Base-by-base conservation (phyloP, 768 basidiomycete species). In the Gautieria morchelliformis region DNA sequence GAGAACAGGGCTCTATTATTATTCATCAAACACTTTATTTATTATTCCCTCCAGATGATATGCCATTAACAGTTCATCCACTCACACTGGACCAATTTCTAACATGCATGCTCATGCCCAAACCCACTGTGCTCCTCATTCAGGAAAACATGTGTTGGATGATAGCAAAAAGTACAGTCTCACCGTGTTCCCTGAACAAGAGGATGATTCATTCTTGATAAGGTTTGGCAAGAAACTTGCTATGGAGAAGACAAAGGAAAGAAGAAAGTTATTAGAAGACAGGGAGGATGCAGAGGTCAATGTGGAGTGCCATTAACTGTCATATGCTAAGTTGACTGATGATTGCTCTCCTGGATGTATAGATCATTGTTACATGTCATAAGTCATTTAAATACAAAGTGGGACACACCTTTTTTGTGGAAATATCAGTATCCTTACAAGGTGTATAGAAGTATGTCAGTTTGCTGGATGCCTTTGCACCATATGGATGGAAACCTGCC, bases 71-170 rank as follows among this genome's bases (percentile, higher is more conserved):
- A n/a, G 78, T 83, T 24, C 68, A 74, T 0, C 87, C 94, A 0
- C 78, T 97, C 22, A 80, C 82, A 1, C 75, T 82, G 0, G 78
- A 81, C 35, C 85, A 91, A 58, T 95, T 93, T 65, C 76, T 92
- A 39, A 83, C 87, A 40, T 83, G 84, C 15, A 78, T 97, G 32
- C 78, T 98, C n/a, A 83, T 97, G 2, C 95, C 95, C 1, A 94
- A 97, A 70, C 82, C 86, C 0, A 90, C 86, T 0, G 74, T 86
- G 41, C 74, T 78, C 22, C 80, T 98, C n/a, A 90, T 97, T 59
- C 82, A 82, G 73, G 76, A 87, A 58, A 93, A 98, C 66, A 78
- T 78, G 80, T 89, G 5, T 68, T 93, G 50, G 77, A 82, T 27
- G 84, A 89, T 47, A 94, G 92, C 59, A 78, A 85, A 0, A 79